phyloP scores from a whole-genome alignment of 768 basidiomycete genomes.

The Leucocoprinus sp. region DNA sequence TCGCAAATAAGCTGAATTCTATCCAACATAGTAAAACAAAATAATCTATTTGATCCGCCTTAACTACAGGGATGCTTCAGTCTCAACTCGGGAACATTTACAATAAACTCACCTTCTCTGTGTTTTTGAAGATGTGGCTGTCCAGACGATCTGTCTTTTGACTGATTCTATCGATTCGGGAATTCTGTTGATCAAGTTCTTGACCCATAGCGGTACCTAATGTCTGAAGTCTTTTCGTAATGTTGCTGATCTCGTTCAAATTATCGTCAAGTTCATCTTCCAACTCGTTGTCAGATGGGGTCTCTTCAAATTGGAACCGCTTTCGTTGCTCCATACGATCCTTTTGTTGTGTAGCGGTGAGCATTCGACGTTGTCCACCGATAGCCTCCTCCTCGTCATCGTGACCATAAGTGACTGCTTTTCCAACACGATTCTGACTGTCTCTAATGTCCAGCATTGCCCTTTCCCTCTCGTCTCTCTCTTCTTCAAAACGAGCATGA shows the following conservation, averaged over 20 bases:
- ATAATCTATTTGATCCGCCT: conserved; percentile 45
- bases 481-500: conserved; percentile 84
- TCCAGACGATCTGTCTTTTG: conserved; percentile 75
- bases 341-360: conserved; percentile 42
- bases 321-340: conserved; percentile 63
- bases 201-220: conserved; percentile 78
- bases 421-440: conserved; percentile 77
- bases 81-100: background rate
- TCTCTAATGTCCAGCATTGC: conserved; percentile 82
- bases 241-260: conserved; percentile 75
- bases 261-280: conserved; percentile 94
- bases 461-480: conserved; percentile 75
- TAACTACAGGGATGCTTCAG: conserved; percentile 33
- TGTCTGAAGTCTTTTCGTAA: conserved; percentile 70
- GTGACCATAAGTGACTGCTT: conserved; percentile 56
- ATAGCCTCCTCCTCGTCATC: conserved; percentile 38
- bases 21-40: too few species aligned
- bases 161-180: conserved; percentile 65
- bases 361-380: conserved; percentile 33
- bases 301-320: conserved; percentile 88
- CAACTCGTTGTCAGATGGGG: conserved; percentile 84
- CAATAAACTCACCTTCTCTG: conserved; percentile 54
- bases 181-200: conserved; percentile 85
- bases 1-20: too few species aligned
- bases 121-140: conserved; percentile 70